Conservation (phyloP, 2,329 filamentous ascomycete species). For the Fusarium newnesense region DNA sequence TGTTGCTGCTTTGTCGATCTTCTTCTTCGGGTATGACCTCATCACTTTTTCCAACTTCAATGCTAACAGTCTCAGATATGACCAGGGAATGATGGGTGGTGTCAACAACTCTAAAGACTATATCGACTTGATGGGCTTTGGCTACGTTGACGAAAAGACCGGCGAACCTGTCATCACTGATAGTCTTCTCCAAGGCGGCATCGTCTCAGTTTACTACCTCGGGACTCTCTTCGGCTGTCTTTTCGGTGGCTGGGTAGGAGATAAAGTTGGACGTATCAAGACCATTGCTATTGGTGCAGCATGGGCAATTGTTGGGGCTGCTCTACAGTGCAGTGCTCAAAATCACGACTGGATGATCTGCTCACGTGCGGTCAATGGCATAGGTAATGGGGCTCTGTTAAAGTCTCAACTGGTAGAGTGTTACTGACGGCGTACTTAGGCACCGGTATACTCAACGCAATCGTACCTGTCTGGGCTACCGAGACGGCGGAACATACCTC, state of each 20-base stretch:
- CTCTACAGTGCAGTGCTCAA: slow-evolving; percentile 23
- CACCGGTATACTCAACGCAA: slow-evolving; percentile 75
- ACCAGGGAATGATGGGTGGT: slow-evolving; percentile 40
- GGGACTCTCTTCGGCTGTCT: slow-evolving; percentile 40
- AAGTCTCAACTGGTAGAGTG: rapidly evolving
- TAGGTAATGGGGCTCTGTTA: slow-evolving; percentile 39
- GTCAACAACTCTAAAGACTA: slow-evolving; percentile 35
- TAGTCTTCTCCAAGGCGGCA: slow-evolving; percentile 36
- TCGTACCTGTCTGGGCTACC: slow-evolving; percentile 77
- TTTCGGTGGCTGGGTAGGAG: slow-evolving; percentile 31
- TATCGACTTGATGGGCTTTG: slow-evolving; percentile 39
- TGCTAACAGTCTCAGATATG: neutral
- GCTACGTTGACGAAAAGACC: slow-evolving; percentile 29
- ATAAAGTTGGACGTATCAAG: slow-evolving; percentile 34
- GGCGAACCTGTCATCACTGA: slow-evolving; percentile 34
- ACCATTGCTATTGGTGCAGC: slow-evolving; percentile 30
- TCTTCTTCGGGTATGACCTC: slow-evolving; percentile 40
- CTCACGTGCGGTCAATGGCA: slow-evolving; percentile 46
- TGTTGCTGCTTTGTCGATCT: slow-evolving; percentile 38
- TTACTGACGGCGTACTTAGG: slow-evolving; percentile 48
- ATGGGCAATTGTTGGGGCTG: slow-evolving; percentile 30
- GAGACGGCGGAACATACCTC: slow-evolving; percentile 75
- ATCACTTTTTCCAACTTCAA: rapidly evolving
- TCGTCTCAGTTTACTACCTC: slow-evolving; percentile 40
- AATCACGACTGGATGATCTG: slow-evolving; percentile 42